Base-by-base conservation (phyloP, 2,329 filamentous ascomycete genomes). In the Colletotrichum falcatum region DNA sequence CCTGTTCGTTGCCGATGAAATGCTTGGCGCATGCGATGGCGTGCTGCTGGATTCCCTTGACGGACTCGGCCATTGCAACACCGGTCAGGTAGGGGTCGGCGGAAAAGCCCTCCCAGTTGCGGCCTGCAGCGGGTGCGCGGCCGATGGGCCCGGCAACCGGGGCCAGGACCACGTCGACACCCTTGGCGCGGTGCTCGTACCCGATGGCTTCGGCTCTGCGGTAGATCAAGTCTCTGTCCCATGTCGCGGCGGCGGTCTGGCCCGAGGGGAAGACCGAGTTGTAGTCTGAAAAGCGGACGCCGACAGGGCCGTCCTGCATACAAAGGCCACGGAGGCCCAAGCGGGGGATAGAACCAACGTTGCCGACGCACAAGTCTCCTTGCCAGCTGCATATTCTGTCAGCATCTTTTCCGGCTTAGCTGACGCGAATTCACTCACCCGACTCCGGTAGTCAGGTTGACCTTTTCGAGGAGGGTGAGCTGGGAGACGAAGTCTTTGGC, bases 371-470 rank as follows among this genome's bases (percentile, higher is more conserved):
- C 73, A 87, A 85, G 72, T 93, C 92, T 60, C 88, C 83, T 79
- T 87, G 79, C 91, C 91, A 94, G 53, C 89, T 71, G 26, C 1
- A 20, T 77, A 76, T 80, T 78, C 82, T 11, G n/a, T 82, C 82
- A 39, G 23, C 53, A 35, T 3, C 0, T 18, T 1, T 12, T 35
- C 26, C 14, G 2, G 3, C 58, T 73, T 44, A 74, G 72, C 11
- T 65, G 58, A 53, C 6, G 23, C 7, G 6, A 18, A 26, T 7
- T 23, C 26, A 82, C 90, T 80, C 82, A 95, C 88, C 94, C 94
- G 73, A 92, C 89, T 79, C 95, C 95, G 0, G 95, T 98, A 3
- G 95, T 98, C 73, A 99, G 80, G 80, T 98, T 98, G 81, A 98
- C 94, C 83, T 97, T 98, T 80, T 98, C 95, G 14, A 90, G 78